Conservation (phyloP, 441 rosid genomes). For the Brassica hybrid region DNA sequence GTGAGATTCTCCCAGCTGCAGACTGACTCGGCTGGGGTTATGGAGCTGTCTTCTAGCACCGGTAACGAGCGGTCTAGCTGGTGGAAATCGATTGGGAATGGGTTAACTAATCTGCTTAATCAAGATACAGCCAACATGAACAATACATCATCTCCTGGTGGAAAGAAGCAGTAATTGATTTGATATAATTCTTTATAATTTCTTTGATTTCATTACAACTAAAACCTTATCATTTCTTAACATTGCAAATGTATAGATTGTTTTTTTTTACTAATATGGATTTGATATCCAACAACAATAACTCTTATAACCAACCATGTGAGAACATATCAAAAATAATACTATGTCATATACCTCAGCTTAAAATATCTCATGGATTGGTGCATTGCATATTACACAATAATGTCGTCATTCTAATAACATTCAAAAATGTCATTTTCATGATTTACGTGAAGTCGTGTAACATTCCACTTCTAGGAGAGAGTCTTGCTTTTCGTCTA, state of each 20-base stretch:
- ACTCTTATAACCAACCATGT: constrained; percentile 6
- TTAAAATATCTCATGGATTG: constrained; percentile 12
- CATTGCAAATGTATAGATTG: constrained; percentile 26
- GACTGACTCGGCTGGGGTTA: constrained; percentile 61
- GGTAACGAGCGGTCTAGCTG: constrained; percentile 54
- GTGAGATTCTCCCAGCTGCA: constrained; percentile 81
- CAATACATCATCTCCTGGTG: constrained; percentile 35
- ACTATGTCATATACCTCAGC: not conserved
- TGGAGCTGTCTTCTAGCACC: constrained; percentile 45
- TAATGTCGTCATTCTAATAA: constrained; percentile 11
- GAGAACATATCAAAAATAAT: not conserved
- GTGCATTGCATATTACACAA: constrained; percentile 15
- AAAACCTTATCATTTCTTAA: not conserved
- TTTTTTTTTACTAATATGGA: constrained; percentile 9
- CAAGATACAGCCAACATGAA: constrained; percentile 61
- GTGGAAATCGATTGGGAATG: constrained; percentile 86
- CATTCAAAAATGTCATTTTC: constrained; percentile 29
- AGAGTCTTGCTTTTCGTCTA: not conserved
- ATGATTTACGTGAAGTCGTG: constrained; percentile 30
- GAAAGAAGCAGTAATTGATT: constrained; percentile 51
- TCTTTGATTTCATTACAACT: constrained; percentile 10
- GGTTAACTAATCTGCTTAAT: constrained; percentile 72
- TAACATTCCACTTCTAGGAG: not conserved
- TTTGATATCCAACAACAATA: not conserved
- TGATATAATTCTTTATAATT: constrained; percentile 20